Percentiles rank a stretch among this genome's conserved stretches.
Conservation (phyloP, 306 rosid species). For the Malus orientalis region DNA sequence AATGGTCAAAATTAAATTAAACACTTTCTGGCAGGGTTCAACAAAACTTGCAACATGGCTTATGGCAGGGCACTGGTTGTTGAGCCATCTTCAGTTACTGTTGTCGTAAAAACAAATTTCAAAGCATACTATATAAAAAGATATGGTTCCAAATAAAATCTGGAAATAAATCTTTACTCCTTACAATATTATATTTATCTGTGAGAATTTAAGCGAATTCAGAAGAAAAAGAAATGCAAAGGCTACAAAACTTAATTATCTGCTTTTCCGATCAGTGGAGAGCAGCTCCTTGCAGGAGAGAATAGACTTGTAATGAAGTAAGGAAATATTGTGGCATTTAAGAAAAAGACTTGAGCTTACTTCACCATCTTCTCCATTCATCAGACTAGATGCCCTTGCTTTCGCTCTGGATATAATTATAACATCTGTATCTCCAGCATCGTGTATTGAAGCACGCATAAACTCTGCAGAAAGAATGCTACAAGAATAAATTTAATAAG, state of each 20-base stretch:
- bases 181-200: not conserved
- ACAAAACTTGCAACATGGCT: not conserved
- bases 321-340: not conserved
- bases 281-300: not conserved
- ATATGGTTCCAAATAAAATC: not conserved
- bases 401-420: slow-evolving; percentile 67
- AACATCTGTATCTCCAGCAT: slow-evolving; percentile 59
- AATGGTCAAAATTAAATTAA: not conserved
- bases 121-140: not conserved
- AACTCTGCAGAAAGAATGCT: slow-evolving; percentile 99
- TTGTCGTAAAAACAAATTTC: not conserved
- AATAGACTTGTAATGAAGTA: not conserved
- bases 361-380: slow-evolving; percentile 67
- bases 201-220: not conserved
- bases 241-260: not conserved
- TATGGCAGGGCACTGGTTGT: not conserved
- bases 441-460: slow-evolving; percentile 71
- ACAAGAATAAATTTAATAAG: slow-evolving; percentile 49
- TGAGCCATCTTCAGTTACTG: not conserved
- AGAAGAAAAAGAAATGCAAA: not conserved
- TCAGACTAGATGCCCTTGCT: slow-evolving; percentile 60
- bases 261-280: not conserved
- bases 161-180: not conserved
- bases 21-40: not conserved
- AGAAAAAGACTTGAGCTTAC: slow-evolving; percentile 41